Evolutionary conservation across 1,139 yeast species (phyloP).

Genomic region (Taphrina flavorubra): DNA sequence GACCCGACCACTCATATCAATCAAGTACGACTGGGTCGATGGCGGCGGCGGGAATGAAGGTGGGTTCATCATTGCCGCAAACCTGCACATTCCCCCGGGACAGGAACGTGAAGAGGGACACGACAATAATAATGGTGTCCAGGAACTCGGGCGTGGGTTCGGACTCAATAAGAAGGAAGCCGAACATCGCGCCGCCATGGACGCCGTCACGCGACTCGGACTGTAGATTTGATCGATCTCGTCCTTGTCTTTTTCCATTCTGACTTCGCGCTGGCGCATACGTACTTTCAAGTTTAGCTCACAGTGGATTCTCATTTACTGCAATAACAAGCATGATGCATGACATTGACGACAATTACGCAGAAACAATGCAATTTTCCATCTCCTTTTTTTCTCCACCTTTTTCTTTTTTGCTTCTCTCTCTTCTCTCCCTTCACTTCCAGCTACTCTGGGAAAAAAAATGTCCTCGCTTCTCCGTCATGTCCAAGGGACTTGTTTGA

Average conservation of each 20-base stretch:
- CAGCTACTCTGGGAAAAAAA: too few species aligned
- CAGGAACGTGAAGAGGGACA: conserved; percentile 52
- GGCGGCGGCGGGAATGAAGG: conserved; percentile 62
- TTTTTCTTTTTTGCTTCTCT: too few species aligned
- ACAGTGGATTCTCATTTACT: too few species aligned
- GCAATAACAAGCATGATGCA: neutral
- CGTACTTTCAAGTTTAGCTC: too few species aligned
- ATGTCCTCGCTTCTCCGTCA: too few species aligned
- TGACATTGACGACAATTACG: neutral
- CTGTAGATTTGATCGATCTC: neutral
- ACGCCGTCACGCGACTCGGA: conserved; percentile 53
- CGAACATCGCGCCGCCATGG: conserved; percentile 75
- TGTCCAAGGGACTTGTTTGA: too few species aligned
- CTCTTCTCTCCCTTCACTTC: too few species aligned
- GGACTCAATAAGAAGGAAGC: conserved; percentile 69
- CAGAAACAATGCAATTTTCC: too few species aligned
- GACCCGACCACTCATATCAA: conserved; percentile 15
- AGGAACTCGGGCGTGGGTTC: conserved; percentile 62
- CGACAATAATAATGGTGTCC: neutral
- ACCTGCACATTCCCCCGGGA: conserved; percentile 54
- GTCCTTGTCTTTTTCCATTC: too few species aligned
- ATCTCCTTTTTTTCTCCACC: too few species aligned
- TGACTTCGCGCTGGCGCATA: too few species aligned
- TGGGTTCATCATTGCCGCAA: conserved; percentile 67
- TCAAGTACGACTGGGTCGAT: conserved; percentile 61